A percentile compares a stretch with the other conserved stretches of the same genome.
These are phyloP conservation scores for Asterionellopsis glacialis DNA, from an alignment of 108 stramenopile species.

Conservation along the genomic window DNA sequence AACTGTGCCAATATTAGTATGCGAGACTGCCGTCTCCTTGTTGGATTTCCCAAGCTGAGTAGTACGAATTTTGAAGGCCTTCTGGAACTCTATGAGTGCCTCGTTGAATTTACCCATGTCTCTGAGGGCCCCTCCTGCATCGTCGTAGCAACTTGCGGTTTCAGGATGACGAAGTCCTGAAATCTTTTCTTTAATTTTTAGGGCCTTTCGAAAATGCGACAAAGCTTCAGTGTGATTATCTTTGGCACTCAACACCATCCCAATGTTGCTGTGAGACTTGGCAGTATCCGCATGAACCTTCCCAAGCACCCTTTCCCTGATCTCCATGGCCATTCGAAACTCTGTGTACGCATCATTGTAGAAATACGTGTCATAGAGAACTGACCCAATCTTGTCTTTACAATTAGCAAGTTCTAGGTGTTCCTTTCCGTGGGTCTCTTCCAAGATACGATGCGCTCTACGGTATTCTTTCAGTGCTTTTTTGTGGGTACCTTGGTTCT, in stretches of 20 bases:
- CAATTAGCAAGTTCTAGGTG: conserved; percentile 15
- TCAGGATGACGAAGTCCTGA: conserved; percentile 19
- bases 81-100: conserved; percentile 15
- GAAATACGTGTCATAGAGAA: no score
- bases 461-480: conserved; percentile 31
- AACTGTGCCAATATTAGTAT: conserved; percentile 27
- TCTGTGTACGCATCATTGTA: no score
- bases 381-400: no score
- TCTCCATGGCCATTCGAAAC: conserved; percentile 1
- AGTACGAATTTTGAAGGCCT: conserved; percentile 29
- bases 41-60: conserved; percentile 25
- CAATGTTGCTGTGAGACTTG: conserved; percentile 31
- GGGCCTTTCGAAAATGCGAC: conserved; percentile 22
- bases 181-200: conserved; percentile 26
- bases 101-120: conserved; percentile 17
- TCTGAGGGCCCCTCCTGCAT: conserved; percentile 21
- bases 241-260: conserved; percentile 15
- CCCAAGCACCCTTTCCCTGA: conserved; percentile 24
- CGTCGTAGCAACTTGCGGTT: conserved; percentile 22
- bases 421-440: conserved; percentile 28
- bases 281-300: conserved; percentile 24
- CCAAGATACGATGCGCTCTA: conserved; percentile 31
- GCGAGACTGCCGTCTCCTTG: conserved; percentile 20
- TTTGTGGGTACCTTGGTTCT: conserved; percentile 25
- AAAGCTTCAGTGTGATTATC: conserved; percentile 27